Percentiles rank a stretch among this genome's conserved stretches.
Evolutionary conservation across 2,329 filamentous ascomycete genomes (phyloP).

Genomic region (Diaporthe eres): DNA sequence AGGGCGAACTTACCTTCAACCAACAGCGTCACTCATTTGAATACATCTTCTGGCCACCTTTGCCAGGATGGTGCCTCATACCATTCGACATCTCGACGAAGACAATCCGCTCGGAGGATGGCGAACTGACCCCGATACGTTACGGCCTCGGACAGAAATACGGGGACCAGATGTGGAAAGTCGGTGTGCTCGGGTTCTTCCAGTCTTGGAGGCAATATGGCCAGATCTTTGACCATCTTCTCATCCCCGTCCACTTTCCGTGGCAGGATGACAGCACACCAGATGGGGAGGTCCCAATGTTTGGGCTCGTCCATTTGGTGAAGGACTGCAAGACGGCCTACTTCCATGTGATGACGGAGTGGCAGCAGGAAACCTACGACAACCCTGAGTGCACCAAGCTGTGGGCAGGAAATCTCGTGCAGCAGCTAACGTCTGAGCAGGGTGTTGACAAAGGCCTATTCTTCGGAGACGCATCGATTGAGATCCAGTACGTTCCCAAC

Average conservation of each 20-base stretch:
- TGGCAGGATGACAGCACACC: conserved; percentile 24
- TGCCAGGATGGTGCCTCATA: conserved; percentile 14
- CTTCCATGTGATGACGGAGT: conserved; percentile 30
- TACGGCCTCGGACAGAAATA: not conserved
- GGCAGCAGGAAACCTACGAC: conserved; percentile 10
- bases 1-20: conserved; percentile 21
- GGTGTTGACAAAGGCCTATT: not conserved
- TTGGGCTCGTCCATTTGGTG: not conserved
- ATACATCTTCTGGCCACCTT: conserved; percentile 21
- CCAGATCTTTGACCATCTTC: conserved; percentile 18
- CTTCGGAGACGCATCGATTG: not conserved
- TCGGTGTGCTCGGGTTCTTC: conserved; percentile 14
- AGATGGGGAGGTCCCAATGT: conserved; percentile 20
- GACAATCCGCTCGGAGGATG: not conserved
- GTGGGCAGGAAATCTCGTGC: conserved; percentile 9
- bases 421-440: conserved; percentile 8
- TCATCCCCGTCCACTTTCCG: conserved; percentile 8
- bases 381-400: not conserved
- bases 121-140: not conserved
- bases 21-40: not conserved
- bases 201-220: not conserved
- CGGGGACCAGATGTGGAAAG: conserved; percentile 16
- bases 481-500: conserved; percentile 4
- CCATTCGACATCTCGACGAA: conserved; percentile 10
- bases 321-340: conserved; percentile 9